Conservation (phyloP, 441 rosid genomes). For the Adansonia grandidieri region DNA sequence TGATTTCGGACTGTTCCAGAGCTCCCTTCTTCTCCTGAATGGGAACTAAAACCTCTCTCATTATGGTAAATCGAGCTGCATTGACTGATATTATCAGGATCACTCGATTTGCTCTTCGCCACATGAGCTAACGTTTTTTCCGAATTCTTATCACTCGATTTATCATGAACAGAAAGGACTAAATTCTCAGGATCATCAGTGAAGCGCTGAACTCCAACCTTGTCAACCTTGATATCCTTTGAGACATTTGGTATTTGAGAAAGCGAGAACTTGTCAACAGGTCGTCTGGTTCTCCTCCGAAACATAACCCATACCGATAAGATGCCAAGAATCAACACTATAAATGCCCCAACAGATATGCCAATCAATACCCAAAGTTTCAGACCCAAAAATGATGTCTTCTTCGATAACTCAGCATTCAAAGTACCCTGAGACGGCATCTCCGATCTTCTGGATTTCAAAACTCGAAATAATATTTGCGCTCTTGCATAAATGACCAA, state of each 20-base stretch:
- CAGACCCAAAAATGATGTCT: constrained; percentile 68
- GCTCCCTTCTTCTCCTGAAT: constrained; percentile 92
- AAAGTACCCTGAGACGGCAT: constrained; percentile 66
- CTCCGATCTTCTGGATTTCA: constrained; percentile 36
- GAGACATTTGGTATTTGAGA: constrained; percentile 77
- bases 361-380: constrained; percentile 89
- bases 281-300: constrained; percentile 60
- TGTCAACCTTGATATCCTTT: constrained; percentile 88
- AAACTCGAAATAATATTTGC: constrained; percentile 1
- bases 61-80: constrained; percentile 70
- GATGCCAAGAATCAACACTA: constrained; percentile 66
- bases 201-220: constrained; percentile 51
- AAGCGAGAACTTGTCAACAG: constrained; percentile 57
- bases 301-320: constrained; percentile 67
- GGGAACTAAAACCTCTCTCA: constrained; percentile 72
- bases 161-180: constrained; percentile 50
- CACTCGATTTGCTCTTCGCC: constrained; percentile 68
- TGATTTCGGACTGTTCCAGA: constrained; percentile 66
- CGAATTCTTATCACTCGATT: constrained; percentile 63
- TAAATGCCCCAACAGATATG: constrained; percentile 63
- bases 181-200: constrained; percentile 46
- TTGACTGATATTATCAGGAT: constrained; percentile 78
- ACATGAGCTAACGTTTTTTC: constrained; percentile 64
- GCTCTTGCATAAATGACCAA: constrained; percentile 18
- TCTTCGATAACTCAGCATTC: constrained; percentile 70